Evolutionary conservation across 768 basidiomycete species (phyloP).

Genomic region (Lentinula sp.): DNA sequence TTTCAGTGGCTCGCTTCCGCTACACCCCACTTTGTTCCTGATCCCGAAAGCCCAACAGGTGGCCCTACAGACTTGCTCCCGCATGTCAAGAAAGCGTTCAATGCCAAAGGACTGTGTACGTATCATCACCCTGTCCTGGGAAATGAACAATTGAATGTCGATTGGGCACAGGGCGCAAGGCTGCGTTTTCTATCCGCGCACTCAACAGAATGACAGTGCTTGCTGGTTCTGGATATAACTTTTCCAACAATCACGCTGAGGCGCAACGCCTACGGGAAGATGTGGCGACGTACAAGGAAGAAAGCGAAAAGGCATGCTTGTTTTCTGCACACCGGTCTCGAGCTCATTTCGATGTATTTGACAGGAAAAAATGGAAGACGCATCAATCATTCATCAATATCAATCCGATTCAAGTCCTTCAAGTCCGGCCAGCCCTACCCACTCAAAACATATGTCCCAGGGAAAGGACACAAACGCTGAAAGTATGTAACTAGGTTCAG

Average conservation of each 20-base stretch:
- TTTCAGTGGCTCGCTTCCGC: constrained; percentile 65
- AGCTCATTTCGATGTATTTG: background rate
- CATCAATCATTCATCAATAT: constrained; percentile 45
- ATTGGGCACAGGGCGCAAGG: constrained; percentile 67
- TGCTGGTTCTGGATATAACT: constrained; percentile 28
- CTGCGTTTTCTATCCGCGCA: constrained; percentile 81
- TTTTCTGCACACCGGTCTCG: background rate
- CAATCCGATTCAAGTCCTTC: constrained; percentile 14
- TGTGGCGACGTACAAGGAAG: constrained; percentile 68
- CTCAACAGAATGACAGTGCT: constrained; percentile 73
- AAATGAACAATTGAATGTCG: constrained; percentile 4
- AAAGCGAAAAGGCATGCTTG: constrained; percentile 59
- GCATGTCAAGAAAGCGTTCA: constrained; percentile 83
- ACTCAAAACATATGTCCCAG: background rate
- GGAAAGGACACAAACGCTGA: background rate
- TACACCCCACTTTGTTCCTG: constrained; percentile 65
- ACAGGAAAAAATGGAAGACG: constrained; percentile 25
- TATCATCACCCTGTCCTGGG: constrained; percentile 8
- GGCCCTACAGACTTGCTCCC: constrained; percentile 77
- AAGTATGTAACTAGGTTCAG: background rate
- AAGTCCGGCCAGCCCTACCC: background rate
- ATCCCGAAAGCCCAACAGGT: constrained; percentile 50
- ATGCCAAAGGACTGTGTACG: constrained; percentile 83
- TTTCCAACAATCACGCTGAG: constrained; percentile 19
- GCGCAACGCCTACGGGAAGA: constrained; percentile 51